Evolutionary conservation across 2,329 filamentous ascomycete genomes (phyloP).

Genomic region (Arthrobotrys pseudoclavata): DNA sequence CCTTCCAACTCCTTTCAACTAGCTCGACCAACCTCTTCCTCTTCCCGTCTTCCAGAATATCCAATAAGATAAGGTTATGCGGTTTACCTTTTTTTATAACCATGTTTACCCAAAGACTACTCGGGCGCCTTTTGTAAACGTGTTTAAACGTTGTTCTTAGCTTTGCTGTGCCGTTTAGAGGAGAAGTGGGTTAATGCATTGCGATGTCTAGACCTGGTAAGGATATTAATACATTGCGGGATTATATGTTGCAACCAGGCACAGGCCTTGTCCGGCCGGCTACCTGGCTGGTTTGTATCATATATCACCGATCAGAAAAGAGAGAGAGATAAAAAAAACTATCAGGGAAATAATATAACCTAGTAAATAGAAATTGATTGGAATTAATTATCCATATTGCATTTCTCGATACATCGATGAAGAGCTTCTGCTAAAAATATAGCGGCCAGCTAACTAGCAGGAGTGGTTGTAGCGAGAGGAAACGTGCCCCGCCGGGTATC

Average conservation of each 20-base stretch:
- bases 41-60: background rate
- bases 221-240: too few species aligned
- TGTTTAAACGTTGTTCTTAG: background rate
- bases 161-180: background rate
- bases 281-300: background rate
- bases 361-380: background rate
- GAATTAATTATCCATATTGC: conserved; percentile 5
- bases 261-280: too few species aligned
- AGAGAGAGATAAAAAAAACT: background rate
- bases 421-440: background rate
- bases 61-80: background rate
- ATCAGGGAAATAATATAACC: too few species aligned
- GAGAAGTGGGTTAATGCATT: too few species aligned
- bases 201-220: too few species aligned
- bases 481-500: conserved; percentile 40
- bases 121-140: too few species aligned
- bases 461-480: conserved; percentile 33
- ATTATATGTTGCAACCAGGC: background rate
- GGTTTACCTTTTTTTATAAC: too few species aligned
- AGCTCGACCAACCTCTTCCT: background rate
- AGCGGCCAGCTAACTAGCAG: background rate
- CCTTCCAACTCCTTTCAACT: background rate
- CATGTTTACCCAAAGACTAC: too few species aligned
- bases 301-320: background rate
- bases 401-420: background rate